phyloP scores from a whole-genome alignment of 345 rosid species.

The Gossypium anomalum region DNA sequence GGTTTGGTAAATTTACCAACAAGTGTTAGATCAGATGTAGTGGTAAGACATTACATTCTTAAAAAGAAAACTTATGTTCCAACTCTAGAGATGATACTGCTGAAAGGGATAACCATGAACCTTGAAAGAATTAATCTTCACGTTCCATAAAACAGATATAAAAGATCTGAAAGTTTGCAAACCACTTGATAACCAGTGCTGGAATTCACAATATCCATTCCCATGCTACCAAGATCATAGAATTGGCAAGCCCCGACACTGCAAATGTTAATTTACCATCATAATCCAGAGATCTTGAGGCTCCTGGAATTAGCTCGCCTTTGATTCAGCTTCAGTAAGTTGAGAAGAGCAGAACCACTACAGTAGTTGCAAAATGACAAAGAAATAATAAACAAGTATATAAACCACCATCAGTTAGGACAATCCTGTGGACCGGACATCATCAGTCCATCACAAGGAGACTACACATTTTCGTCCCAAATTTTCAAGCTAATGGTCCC shows the following conservation, averaged over 20 bases:
- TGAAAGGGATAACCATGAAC: no score
- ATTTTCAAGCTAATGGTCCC: constrained; percentile 11
- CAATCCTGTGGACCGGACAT: background rate
- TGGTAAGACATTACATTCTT: no score
- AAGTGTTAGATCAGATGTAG: no score
- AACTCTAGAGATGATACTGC: no score
- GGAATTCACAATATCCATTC: constrained; percentile 32
- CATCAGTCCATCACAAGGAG: background rate
- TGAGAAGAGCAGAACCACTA: constrained; percentile 88
- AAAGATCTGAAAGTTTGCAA: no score
- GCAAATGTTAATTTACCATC: constrained; percentile 64
- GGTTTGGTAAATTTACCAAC: background rate
- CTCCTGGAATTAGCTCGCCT: constrained; percentile 82
- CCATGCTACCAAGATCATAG: constrained; percentile 75
- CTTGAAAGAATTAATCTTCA: no score
- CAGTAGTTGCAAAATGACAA: constrained; percentile 51
- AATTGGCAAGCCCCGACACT: constrained; percentile 85
- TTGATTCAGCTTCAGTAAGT: constrained; percentile 50
- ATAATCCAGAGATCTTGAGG: constrained; percentile 64
- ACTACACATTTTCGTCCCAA: background rate
- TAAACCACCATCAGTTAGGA: background rate
- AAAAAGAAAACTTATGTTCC: no score
- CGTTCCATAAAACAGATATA: no score
- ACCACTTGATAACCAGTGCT: no score
- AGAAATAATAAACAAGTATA: background rate